These are phyloP conservation scores for Tolypocladium ovalisporum DNA, from an alignment of 2,329 filamentous ascomycete genomes.

Conservation along the genomic window DNA sequence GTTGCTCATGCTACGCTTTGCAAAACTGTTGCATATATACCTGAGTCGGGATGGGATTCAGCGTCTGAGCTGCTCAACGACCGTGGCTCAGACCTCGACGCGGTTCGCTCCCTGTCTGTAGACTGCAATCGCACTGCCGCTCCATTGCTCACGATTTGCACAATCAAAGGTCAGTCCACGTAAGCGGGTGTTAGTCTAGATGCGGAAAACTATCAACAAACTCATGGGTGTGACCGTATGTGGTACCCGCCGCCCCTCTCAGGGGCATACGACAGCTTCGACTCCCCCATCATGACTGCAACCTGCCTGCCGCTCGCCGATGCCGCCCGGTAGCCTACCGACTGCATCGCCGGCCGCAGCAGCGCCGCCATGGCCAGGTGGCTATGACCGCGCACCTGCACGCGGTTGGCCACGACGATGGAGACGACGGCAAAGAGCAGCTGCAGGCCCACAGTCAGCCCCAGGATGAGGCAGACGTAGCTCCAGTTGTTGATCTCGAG, in stretches of 20 bases:
- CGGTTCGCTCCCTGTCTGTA: neutral
- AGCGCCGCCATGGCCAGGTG: conserved; percentile 9
- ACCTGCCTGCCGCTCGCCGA: neutral
- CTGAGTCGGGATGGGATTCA: no score
- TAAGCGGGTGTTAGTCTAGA: neutral
- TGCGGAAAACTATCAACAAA: neutral
- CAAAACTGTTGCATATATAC: no score
- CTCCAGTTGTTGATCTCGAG: conserved; percentile 22
- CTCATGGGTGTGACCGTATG: neutral
- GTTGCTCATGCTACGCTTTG: neutral
- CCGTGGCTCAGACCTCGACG: no score
- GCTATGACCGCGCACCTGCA: conserved; percentile 15
- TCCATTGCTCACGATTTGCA: neutral
- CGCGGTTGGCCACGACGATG: conserved; percentile 13
- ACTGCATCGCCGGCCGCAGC: conserved; percentile 8
- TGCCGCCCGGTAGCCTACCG: conserved; percentile 5
- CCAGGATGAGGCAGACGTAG: conserved; percentile 19
- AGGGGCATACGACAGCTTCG: conserved; percentile 4
- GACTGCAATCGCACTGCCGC: neutral
- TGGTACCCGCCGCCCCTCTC: neutral
- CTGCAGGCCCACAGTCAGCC: conserved; percentile 19
- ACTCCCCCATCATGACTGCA: conserved; percentile 6
- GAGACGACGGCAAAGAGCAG: conserved; percentile 13
- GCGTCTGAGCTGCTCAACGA: neutral
- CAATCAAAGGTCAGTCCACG: neutral